Evolutionary conservation across 768 basidiomycete genomes (phyloP).

Genomic region (Kwoniella bestiolae): DNA sequence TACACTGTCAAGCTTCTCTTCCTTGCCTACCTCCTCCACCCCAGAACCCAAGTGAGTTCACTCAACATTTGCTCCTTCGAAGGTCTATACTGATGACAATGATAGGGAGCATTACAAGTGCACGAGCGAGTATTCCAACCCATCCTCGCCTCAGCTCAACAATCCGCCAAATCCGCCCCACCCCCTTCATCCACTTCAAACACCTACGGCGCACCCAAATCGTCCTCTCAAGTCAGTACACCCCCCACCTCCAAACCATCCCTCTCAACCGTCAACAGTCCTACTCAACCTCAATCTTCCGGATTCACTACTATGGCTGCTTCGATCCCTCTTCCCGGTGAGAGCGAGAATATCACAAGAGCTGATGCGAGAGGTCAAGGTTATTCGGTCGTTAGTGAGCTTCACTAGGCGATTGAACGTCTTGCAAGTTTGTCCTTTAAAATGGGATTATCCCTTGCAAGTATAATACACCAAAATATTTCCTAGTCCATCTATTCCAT

Average conservation of each 20-base stretch:
- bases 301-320: conserved; percentile 15
- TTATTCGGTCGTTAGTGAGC: conserved; percentile 18
- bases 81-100: not conserved
- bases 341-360: conserved; percentile 12
- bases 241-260: conserved; percentile 24
- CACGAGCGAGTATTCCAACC: conserved; percentile 36
- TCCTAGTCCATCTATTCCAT: too few species aligned
- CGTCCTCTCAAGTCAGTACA: conserved; percentile 8
- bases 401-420: conserved; percentile 1
- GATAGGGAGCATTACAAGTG: conserved; percentile 37
- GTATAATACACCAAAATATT: not conserved
- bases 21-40: conserved; percentile 52
- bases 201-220: conserved; percentile 6
- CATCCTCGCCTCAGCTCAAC: conserved; percentile 16
- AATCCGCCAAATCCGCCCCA: not conserved
- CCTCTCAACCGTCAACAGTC: conserved; percentile 10
- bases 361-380: conserved; percentile 22
- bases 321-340: conserved; percentile 12
- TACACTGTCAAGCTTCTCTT: conserved; percentile 51
- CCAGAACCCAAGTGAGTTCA: conserved; percentile 37
- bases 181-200: conserved; percentile 1
- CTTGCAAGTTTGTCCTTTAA: too few species aligned
- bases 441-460: not conserved
- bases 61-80: not conserved
- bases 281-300: conserved; percentile 10